Evolutionary conservation across 352 stramenopile species (phyloP), one percentile per base, ranked within the genome.

Genomic region (Pythium apleroticum): DNA sequence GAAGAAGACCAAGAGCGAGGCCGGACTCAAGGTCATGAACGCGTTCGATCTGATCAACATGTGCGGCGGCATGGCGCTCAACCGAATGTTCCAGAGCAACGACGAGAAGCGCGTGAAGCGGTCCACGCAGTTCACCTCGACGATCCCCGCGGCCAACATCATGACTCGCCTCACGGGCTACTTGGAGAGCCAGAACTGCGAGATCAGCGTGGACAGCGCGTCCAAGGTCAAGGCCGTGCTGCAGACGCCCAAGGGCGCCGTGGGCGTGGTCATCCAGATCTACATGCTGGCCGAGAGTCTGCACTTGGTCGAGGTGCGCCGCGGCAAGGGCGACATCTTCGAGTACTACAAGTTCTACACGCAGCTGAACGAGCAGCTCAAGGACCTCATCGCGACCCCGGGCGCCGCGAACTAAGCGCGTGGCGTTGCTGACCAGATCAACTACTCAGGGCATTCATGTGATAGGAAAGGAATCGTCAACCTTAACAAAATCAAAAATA

Each of bases 41-140:
- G 89, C 90, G 27, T 97, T 97, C 57, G 90, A 97, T 46, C 66
- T 97, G 62, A 95, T 97, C 80, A 97, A 95, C 74, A 94, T 96
- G 84, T 97, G 89, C 76, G 91, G 87, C 30, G 90, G 90, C 52
- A 93, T 95, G 76, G 88, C 87, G 25, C 74, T 97, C n/a, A 96
- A 96, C 71, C 84, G 84, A 57, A 94, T 96, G 84, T 93, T 96
- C 74, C 84, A 93, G 66, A 90, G 74, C 72, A 89, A 90, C 59
- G 87, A 95, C 50, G 85, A 94, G 60, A 93, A 94, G 74, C 80
- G 82, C 46, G 87, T 95, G 27, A 93, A 93, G 77, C 72, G 84
- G 31, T 89, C 78, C 62, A 94, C 85, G 67, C 87, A 94, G 68
- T 95, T 95, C 73, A 94, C 87, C 62, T 91, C 87, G 60, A 91